Evolutionary conservation across 495 filamentous ascomycete species (phyloP), one percentile per base, ranked within the genome.

Genomic region (Lentithecium fluviatile): DNA sequence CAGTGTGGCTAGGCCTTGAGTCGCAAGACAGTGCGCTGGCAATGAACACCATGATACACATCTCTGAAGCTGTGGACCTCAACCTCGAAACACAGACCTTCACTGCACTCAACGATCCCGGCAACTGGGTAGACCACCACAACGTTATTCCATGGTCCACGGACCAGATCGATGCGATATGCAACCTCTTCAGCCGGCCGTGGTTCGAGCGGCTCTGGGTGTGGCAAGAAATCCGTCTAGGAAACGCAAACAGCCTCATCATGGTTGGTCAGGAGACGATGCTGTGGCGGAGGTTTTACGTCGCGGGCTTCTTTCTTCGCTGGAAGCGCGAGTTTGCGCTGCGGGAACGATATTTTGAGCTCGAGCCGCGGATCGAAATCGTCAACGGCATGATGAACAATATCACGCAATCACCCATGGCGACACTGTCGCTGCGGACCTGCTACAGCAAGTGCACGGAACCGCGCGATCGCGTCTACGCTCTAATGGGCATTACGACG

Each of bases 1-100:
- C 24, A 6, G 38, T 51, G 11, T 65, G 57, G 55, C 62, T 65
- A 1, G 56, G 56, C 7, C 23, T n/a, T 13, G 37, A n/a, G 20
- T 45, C 37, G 8, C 17, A 53, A 20, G 45, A 48, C 45, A 48
- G 45, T 25, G 23, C 13, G 17, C 21, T 48, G 17, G 45, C 45
- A 20, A 21, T 48, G n/a, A 25, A 48, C 15, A 48, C 45, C 15
- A 21, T 48, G 17, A 48, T 48, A 13, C 15, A 48, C 3, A 19
- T 48, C 13, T 21, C 17, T 12, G 24, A 48, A 19, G 23, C 45
- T 12, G 24, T 48, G 17, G 45, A 48, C 45, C 45, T 48, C 3
- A 20, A 48, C 23, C 45, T 48, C 17, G 45, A 19, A 2, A 48
- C 45, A 2, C 45, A 48, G n/a, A 48, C 45, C 45, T 48, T 48